Percentiles rank a stretch among this genome's conserved stretches.
Conservation (phyloP, 2,329 filamentous ascomycete species). For the Fusarium papillatum region DNA sequence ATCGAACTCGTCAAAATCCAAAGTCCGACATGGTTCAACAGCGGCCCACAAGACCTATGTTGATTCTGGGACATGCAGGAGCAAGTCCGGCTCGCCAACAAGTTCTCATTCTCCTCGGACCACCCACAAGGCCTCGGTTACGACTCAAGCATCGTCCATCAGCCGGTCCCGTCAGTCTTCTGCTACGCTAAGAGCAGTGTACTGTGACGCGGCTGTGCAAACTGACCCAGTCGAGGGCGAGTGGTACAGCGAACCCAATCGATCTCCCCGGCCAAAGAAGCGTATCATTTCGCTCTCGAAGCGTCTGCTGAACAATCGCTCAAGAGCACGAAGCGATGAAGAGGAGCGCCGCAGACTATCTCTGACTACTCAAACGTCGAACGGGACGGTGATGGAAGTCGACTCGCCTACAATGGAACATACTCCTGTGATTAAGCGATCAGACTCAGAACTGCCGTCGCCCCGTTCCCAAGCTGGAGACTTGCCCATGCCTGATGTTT, state of each 20-base stretch:
- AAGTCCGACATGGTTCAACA: slow-evolving; percentile 53
- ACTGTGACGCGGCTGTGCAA: slow-evolving; percentile 66
- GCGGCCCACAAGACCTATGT: slow-evolving; percentile 59
- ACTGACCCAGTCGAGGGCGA: slow-evolving; percentile 68
- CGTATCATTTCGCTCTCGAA: slow-evolving; percentile 67
- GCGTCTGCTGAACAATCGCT: slow-evolving; percentile 64
- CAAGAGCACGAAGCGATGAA: slow-evolving; percentile 57
- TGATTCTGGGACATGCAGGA: slow-evolving; percentile 66
- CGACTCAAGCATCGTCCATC: slow-evolving; percentile 45
- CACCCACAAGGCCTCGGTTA: slow-evolving; percentile 42
- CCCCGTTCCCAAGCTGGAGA: slow-evolving; percentile 43
- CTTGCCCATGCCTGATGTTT: slow-evolving; percentile 48
- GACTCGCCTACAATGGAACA: slow-evolving; percentile 53
- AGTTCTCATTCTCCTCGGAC: slow-evolving; percentile 56
- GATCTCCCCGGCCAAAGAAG: slow-evolving; percentile 57
- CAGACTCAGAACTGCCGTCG: slow-evolving; percentile 40
- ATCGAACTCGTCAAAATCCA: slow-evolving; percentile 54
- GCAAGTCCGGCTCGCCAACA: slow-evolving; percentile 66
- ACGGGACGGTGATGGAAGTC: slow-evolving; percentile 55
- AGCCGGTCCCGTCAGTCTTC: slow-evolving; percentile 55
- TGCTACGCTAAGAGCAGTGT: slow-evolving; percentile 55
- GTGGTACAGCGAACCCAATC: slow-evolving; percentile 61
- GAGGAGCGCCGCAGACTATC: slow-evolving; percentile 50
- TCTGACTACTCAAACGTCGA: slow-evolving; percentile 37
- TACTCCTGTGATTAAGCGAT: slow-evolving; percentile 36